Evolutionary conservation across 2,329 filamentous ascomycete species (phyloP).

Genomic region (Lachnellula subtilissima): DNA sequence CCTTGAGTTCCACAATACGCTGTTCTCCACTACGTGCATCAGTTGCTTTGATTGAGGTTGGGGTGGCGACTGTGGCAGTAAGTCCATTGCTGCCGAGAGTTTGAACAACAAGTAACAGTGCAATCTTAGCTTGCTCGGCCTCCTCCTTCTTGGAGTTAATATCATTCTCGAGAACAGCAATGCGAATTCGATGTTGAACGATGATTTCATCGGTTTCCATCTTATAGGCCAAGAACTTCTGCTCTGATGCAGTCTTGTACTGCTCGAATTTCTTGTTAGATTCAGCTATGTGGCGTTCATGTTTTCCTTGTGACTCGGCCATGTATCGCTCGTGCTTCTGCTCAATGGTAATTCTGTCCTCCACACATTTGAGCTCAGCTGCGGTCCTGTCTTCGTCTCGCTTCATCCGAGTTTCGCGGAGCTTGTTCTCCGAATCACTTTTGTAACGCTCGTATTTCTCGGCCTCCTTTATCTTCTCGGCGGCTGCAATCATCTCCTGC

Average conservation of each 20-base stretch:
- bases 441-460: no score
- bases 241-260: background rate
- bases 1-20: constrained; percentile 7
- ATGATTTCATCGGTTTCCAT: constrained; percentile 2
- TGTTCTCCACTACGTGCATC: background rate
- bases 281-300: no score
- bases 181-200: constrained; percentile 13
- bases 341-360: no score
- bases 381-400: no score
- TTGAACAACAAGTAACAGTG: constrained; percentile 2
- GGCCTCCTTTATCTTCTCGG: no score
- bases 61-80: background rate
- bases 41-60: background rate
- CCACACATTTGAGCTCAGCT: no score
- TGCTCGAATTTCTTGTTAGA: background rate
- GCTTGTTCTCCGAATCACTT: no score
- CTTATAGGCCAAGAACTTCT: background rate
- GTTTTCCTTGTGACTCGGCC: no score
- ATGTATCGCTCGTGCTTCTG: no score
- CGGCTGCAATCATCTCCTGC: no score
- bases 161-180: constrained; percentile 25
- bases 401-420: no score
- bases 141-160: constrained; percentile 14
- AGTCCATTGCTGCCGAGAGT: background rate
- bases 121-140: constrained; percentile 8